Evolutionary conservation across 106 monocot genomes (phyloP).

Genomic region (Acanthochlamys bracteata): DNA sequence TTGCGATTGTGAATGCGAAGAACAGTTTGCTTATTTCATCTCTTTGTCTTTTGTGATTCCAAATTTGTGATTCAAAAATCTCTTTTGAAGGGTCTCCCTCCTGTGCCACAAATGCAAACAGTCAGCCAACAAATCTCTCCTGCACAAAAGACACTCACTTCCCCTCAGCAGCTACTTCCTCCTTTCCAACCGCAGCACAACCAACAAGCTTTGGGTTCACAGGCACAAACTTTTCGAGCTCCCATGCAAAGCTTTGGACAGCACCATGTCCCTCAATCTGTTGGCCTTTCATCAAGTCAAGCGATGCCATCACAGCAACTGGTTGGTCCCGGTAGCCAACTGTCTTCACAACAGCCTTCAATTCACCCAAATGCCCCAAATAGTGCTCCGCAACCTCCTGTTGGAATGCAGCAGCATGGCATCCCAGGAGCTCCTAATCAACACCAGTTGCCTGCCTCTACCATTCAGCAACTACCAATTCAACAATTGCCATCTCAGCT

Average conservation of each 20-base stretch:
- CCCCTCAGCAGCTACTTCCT: slow-evolving; percentile 43
- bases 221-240: slow-evolving; percentile 37
- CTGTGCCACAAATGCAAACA: slow-evolving; percentile 34
- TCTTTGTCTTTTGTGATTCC: neutral
- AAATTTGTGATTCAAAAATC: slow-evolving; percentile 1
- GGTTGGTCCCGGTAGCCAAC: slow-evolving; percentile 33
- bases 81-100: slow-evolving; percentile 37
- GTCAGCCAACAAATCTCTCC: slow-evolving; percentile 50
- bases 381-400: slow-evolving; percentile 27
- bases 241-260: slow-evolving; percentile 49
- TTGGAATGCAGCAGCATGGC: slow-evolving; percentile 26
- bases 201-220: slow-evolving; percentile 37
- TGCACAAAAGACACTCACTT: slow-evolving; percentile 41
- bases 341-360: slow-evolving; percentile 38
- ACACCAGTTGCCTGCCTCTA: slow-evolving; percentile 43
- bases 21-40: no score
- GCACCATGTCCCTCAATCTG: slow-evolving; percentile 46
- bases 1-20: no score
- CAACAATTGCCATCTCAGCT: slow-evolving; percentile 60
- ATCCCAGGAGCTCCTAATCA: slow-evolving; percentile 29
- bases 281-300: slow-evolving; percentile 32
- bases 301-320: slow-evolving; percentile 29
- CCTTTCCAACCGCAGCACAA: slow-evolving; percentile 35
- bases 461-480: slow-evolving; percentile 42
- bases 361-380: slow-evolving; percentile 36